Base-by-base conservation (phyloP, 345 rosid species). In the Acer campestre region DNA sequence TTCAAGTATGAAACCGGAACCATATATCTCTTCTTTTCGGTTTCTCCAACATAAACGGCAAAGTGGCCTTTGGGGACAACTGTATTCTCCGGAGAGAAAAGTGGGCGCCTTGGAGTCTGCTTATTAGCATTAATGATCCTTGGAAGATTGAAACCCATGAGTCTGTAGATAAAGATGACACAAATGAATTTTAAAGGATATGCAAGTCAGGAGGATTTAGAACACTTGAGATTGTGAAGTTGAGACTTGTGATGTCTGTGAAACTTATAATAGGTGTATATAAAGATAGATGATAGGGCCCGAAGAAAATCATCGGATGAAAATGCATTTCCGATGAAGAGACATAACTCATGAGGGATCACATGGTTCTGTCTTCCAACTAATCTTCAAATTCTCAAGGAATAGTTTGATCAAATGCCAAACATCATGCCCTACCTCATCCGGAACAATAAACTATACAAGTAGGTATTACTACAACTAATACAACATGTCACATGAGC, bases 31-130 rank as follows among this genome's bases (percentile, higher is more conserved):
- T 79, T 86, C 80, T 73, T 84, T 69, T 79, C 35, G 9, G 9
- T 74, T n/a, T 87, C 86, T 73, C 90, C 88, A 14, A 83, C 86
- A 74, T 85, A 85, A 51, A 85, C 83, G 0, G 83, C 85, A 67
- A 83, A 49, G 53, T 83, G 81, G 38, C 88, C 89, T 69, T 84
- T 90, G 18, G 63, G 63, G 1, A 20, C 63, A 20, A 2, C 23
- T 58, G 23, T 4, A 13, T 17, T 20, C 20, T 6, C 1, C 27
- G 12, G 18, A 23, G 10, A 12, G 20, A 11, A 7, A 61, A 12
- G 64, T 18, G 40, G 58, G n/a, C 6, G 51, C 7, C 35, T 16
- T 5, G 29, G 13, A 5, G 1, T 29, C 3, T 51, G 8, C 62
- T 14, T 2, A 10, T 16, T 25, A 4, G n/a, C 29, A 1, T 35